Conservation (phyloP, 805 yeast species). For the Geotrichum ghanense region DNA sequence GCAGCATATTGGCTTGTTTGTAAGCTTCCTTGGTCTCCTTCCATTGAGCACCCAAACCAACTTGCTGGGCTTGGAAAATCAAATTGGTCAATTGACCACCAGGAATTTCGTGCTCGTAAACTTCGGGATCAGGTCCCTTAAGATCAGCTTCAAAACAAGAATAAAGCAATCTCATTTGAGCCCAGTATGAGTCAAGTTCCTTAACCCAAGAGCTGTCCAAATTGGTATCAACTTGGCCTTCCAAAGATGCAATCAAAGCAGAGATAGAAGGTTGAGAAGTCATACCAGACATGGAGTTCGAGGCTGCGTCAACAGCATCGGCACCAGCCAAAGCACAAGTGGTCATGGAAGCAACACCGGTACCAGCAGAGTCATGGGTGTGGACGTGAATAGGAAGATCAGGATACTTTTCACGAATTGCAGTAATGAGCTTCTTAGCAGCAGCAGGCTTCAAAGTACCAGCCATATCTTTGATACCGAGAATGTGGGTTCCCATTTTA, state of each 20-base stretch:
- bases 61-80: constrained; percentile 98
- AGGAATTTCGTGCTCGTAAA: constrained; percentile 95
- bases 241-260: constrained; percentile 85
- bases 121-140: constrained; percentile 99
- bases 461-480: constrained; percentile 99
- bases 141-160: constrained; percentile 97
- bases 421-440: constrained; percentile 67
- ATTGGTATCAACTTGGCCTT: constrained; percentile 72
- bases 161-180: constrained; percentile 93
- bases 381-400: constrained; percentile 95
- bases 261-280: constrained; percentile 96
- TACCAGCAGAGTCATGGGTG: constrained; percentile 99
- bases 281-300: constrained; percentile 96
- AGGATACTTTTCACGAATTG: constrained; percentile 80
- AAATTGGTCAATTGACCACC: constrained; percentile 99
- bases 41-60: constrained; percentile 97
- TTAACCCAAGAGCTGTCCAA: constrained; percentile 57
- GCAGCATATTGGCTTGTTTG: constrained; percentile 75
- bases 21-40: constrained; percentile 89
- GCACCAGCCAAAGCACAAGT: constrained; percentile 95
- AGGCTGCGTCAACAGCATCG: constrained; percentile 94
- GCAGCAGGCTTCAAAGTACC: constrained; percentile 97
- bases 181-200: constrained; percentile 93
- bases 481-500: constrained; percentile 86
- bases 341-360: constrained; percentile 95